Evolutionary conservation across 2,329 filamentous ascomycete genomes (phyloP).

Genomic region (Cladobotryum protrusum): DNA sequence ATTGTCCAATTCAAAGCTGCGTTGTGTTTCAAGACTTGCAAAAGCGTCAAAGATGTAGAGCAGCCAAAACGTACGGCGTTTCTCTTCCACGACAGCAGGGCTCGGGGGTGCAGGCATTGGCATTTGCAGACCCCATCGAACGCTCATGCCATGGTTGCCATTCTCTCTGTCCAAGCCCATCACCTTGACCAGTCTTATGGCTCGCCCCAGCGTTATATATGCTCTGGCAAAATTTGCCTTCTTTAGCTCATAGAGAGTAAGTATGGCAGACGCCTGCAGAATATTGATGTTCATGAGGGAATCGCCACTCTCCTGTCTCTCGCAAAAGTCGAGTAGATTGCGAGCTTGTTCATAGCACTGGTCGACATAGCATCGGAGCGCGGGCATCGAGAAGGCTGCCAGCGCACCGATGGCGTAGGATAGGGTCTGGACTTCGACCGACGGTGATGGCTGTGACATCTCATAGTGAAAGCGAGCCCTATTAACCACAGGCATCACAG

Average conservation of each 20-base stretch:
- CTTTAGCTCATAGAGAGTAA: slow-evolving; percentile 9
- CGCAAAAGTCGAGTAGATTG: slow-evolving; percentile 8
- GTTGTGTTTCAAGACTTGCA: not conserved
- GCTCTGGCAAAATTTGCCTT: slow-evolving; percentile 9
- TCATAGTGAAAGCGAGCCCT: slow-evolving; percentile 7
- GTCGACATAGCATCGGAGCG: not conserved
- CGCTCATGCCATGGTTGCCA: not conserved
- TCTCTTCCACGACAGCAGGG: slow-evolving; percentile 17
- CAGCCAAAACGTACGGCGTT: slow-evolving; percentile 17
- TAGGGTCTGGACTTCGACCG: slow-evolving; percentile 4
- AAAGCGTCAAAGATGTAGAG: slow-evolving; percentile 18
- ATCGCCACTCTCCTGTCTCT: slow-evolving; percentile 5
- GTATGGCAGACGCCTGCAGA: slow-evolving; percentile 3
- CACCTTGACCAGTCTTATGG: slow-evolving; percentile 6
- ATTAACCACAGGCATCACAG: slow-evolving; percentile 8
- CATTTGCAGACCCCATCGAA: slow-evolving; percentile 5
- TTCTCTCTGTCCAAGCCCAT: slow-evolving; percentile 6
- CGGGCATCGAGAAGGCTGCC: slow-evolving; percentile 2
- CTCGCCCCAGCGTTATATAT: slow-evolving; percentile 9
- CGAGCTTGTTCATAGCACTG: slow-evolving; percentile 8
- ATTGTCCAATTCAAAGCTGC: not conserved
- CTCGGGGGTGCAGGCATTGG: not conserved
- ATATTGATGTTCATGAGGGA: slow-evolving; percentile 7
- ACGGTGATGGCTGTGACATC: not conserved
- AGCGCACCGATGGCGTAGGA: slow-evolving; percentile 6